These are phyloP conservation scores for Wickerhamiella brachini DNA, from an alignment of 805 yeast genomes.

Conservation along the genomic window DNA sequence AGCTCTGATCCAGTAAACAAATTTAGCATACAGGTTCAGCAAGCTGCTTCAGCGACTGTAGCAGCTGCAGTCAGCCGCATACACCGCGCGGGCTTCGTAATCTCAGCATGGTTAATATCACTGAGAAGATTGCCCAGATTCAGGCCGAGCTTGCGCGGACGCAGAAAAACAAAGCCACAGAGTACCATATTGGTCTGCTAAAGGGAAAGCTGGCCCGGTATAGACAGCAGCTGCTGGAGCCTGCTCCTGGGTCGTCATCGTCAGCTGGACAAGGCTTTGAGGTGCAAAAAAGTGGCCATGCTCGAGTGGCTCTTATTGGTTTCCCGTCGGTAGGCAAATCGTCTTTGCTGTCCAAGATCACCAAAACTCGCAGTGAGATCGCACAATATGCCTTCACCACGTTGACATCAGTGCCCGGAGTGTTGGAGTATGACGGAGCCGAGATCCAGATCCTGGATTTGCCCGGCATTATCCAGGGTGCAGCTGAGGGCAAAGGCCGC, in stretches of 20 bases:
- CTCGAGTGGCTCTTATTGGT: slow-evolving; percentile 88
- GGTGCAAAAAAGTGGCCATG: slow-evolving; percentile 91
- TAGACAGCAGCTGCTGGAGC: slow-evolving; percentile 82
- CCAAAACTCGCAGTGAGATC: slow-evolving; percentile 87
- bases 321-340: slow-evolving; percentile 98
- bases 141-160: slow-evolving; percentile 90
- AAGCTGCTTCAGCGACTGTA: too few species aligned
- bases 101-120: slow-evolving; percentile 20
- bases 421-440: slow-evolving; percentile 87
- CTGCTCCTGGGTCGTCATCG: slow-evolving; percentile 58
- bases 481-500: slow-evolving; percentile 93
- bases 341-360: slow-evolving; percentile 73
- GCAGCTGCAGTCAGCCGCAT: too few species aligned
- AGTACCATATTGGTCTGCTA: slow-evolving; percentile 84
- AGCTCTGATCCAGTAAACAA: too few species aligned
- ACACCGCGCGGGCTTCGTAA: too few species aligned
- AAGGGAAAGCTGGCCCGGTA: slow-evolving; percentile 91
- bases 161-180: slow-evolving; percentile 95
- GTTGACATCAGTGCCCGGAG: slow-evolving; percentile 92
- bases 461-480: slow-evolving; percentile 96
- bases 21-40: too few species aligned
- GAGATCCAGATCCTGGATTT: slow-evolving; percentile 94
- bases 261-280: slow-evolving; percentile 82
- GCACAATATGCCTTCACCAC: slow-evolving; percentile 95
- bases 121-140: slow-evolving; percentile 72